These are phyloP conservation scores for Boletus coccyginus DNA, from an alignment of 768 basidiomycete species.

Conservation along the genomic window DNA sequence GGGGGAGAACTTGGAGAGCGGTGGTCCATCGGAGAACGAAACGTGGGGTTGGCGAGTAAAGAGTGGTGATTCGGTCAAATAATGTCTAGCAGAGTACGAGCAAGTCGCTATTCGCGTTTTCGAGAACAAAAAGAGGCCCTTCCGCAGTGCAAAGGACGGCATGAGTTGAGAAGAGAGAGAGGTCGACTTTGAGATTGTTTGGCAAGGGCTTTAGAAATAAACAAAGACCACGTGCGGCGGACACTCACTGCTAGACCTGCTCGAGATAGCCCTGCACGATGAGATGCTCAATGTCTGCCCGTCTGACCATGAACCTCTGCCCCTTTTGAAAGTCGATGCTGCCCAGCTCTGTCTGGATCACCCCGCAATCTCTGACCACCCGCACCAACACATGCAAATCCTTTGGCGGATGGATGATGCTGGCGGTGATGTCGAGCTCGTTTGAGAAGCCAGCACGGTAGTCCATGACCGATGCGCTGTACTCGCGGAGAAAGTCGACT, in stretches of 20 bases:
- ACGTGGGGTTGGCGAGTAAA: constrained; percentile 5
- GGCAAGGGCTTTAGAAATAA: constrained; percentile 21
- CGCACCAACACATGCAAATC: constrained; percentile 86
- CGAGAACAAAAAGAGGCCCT: not conserved
- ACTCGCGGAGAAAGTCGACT: constrained; percentile 81
- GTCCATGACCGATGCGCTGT: constrained; percentile 76
- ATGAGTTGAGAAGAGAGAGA: constrained; percentile 4
- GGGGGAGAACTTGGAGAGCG: constrained; percentile 23
- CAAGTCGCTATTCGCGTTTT: not conserved
- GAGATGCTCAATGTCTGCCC: constrained; percentile 90
- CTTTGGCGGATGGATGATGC: constrained; percentile 79
- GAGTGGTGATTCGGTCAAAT: constrained; percentile 15
- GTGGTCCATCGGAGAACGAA: constrained; percentile 6
- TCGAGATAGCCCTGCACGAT: constrained; percentile 93
- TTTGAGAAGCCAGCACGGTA: constrained; percentile 83
- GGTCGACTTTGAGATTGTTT: constrained; percentile 18
- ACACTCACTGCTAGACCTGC: constrained; percentile 50
- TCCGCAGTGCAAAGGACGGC: constrained; percentile 3
- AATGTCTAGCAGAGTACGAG: not conserved
- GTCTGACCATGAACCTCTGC: constrained; percentile 82
- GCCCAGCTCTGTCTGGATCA: constrained; percentile 89
- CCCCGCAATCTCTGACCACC: constrained; percentile 86
- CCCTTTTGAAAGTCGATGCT: constrained; percentile 89
- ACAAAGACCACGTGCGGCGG: constrained; percentile 10
- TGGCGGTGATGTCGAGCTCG: constrained; percentile 84